phyloP scores from a whole-genome alignment of 2,329 filamentous ascomycete genomes.

The Colletotrichum melonis region DNA sequence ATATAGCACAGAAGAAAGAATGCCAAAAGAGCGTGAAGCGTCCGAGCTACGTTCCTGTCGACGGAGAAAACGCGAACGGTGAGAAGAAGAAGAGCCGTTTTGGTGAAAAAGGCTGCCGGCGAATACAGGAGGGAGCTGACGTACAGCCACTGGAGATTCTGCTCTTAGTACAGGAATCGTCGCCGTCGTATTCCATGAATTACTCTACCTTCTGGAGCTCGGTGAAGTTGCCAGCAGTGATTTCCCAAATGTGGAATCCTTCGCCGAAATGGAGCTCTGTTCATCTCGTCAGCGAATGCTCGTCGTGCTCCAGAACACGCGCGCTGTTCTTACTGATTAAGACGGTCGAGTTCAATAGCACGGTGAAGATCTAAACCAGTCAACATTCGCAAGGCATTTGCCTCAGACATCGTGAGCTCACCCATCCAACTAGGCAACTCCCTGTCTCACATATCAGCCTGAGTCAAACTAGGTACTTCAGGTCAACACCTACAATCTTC shows the following conservation, averaged over 20 bases:
- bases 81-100: constrained; percentile 45
- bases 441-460: constrained; percentile 9
- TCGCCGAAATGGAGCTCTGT: constrained; percentile 22
- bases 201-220: constrained; percentile 16
- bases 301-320: neutral
- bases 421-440: constrained; percentile 31
- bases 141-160: constrained; percentile 40
- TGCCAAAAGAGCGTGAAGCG: constrained; percentile 42
- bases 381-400: neutral
- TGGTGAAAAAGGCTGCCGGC: constrained; percentile 44
- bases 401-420: neutral
- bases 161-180: neutral
- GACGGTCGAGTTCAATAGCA: constrained; percentile 20
- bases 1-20: constrained; percentile 42
- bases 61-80: constrained; percentile 46
- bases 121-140: constrained; percentile 43
- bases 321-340: constrained; percentile 22
- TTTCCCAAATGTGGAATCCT: constrained; percentile 27
- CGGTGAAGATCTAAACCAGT: constrained; percentile 22
- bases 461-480: too few relatives aligned
- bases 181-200: too few relatives aligned
- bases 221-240: constrained; percentile 8
- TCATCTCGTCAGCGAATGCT: neutral
- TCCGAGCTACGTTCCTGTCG: constrained; percentile 37
- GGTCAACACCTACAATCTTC: constrained; percentile 28